Evolutionary conservation across 257 asterid species (phyloP).

Genomic region (Salvia hispanica): DNA sequence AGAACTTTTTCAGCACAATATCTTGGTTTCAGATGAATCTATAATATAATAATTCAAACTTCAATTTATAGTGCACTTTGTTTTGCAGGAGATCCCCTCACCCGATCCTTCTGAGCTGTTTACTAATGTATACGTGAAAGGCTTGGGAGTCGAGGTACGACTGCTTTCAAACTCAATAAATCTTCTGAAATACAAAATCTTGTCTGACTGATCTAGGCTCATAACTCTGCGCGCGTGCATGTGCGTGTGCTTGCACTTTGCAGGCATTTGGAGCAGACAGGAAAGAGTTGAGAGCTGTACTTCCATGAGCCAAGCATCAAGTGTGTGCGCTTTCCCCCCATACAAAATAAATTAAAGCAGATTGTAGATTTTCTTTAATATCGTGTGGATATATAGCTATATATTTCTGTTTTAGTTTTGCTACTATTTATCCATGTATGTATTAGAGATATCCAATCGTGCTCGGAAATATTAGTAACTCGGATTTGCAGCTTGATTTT

Average conservation of each 20-base stretch:
- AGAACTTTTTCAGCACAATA: constrained; percentile 16
- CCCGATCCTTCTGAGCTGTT: constrained; percentile 95
- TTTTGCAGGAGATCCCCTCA: constrained; percentile 77
- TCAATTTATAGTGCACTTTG: constrained; percentile 23
- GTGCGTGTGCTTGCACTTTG: constrained; percentile 15
- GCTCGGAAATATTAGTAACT: too few species aligned
- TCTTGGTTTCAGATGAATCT: neutral
- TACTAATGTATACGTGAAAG: constrained; percentile 76
- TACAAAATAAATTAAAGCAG: neutral
- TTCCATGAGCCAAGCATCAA: constrained; percentile 55
- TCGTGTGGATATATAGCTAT: neutral
- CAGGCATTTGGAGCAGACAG: constrained; percentile 91
- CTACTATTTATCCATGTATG: neutral
- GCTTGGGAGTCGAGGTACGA: constrained; percentile 79
- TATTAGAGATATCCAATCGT: too few species aligned
- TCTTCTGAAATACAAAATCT: neutral
- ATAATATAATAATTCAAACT: neutral
- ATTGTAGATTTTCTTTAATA: neutral
- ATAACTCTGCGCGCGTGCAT: neutral
- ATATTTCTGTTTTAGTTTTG: neutral
- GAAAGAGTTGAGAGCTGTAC: constrained; percentile 73
- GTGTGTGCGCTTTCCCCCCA: neutral
- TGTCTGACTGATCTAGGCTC: neutral
- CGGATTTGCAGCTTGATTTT: too few species aligned
- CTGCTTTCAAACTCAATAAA: constrained; percentile 11